Evolutionary conservation across 805 yeast genomes (phyloP), one percentile per base, ranked within the genome.

Genomic region (Schwanniomyces sp.): DNA sequence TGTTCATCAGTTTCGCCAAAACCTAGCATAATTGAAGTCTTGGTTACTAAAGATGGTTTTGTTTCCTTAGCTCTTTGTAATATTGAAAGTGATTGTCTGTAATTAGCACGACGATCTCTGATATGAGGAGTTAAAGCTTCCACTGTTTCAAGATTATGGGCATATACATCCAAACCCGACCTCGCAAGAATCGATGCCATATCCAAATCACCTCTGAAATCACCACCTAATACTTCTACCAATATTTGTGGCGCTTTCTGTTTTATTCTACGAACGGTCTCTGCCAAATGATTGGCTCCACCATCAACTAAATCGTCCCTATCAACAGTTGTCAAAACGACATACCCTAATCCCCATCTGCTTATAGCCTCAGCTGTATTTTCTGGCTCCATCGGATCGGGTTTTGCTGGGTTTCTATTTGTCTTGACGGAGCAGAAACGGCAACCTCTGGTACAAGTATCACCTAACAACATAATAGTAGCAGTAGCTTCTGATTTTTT

Each of bases 371-470:
- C 97, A 0, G 98, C 98, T 0, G 99, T 95, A 60, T 94, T 90
- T 62, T 89, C 97, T 0, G 99, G 99, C 67, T 94, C 99, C 76
- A 79, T 83, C 17, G 97, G 96, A 70, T 94, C 99, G 7, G 96
- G 86, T 8, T 91, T 82, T 0, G 85, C 83, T 1, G 99, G 99
- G 1, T 72, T 72, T 60, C 99, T 79, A 64, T 84, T 85, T 1
- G 99, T 94, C 67, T 94, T 94, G 41, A 94, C 99, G 1, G 96
- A 88, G 66, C 99, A 94, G 70, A 94, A 94, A 53, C 99, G 78
- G 65, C 99, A 94, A n/a, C 99, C 99, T 70, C 99, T 80, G 1
- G 99, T 94, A 70, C 99, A 94, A 0, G 99, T 94, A 60, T 94
- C 99, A 52, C 99, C 99, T 80, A 94, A 78, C 49, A 94, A 75